These are phyloP conservation scores for Bathelium albidoporum DNA, from an alignment of 495 filamentous ascomycete species.

Conservation along the genomic window DNA sequence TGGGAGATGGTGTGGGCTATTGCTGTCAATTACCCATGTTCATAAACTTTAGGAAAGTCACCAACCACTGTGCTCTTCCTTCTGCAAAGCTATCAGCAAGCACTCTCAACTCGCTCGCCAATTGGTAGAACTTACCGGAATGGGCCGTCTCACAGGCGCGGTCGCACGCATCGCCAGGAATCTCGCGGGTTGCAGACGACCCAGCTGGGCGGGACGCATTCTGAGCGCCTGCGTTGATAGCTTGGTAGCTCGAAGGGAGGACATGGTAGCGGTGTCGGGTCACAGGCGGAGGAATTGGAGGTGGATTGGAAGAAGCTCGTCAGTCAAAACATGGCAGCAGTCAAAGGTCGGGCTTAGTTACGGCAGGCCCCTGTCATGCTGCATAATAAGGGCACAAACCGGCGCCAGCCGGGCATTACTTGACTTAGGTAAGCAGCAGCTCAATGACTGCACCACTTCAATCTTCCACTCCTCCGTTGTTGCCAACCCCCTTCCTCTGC, in stretches of 20 bases:
- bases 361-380: no score
- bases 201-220: constrained; percentile 9
- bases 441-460: constrained; percentile 14
- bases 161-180: constrained; percentile 46
- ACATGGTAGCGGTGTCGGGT: background rate
- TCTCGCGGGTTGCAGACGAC: constrained; percentile 25
- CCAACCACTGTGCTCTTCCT: constrained; percentile 37
- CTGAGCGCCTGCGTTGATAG: background rate
- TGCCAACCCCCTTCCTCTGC: background rate
- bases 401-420: constrained; percentile 7
- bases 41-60: background rate
- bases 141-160: constrained; percentile 52
- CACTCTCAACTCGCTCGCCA: background rate
- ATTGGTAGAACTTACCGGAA: constrained; percentile 58
- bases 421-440: no score
- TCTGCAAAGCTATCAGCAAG: constrained; percentile 25
- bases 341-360: background rate
- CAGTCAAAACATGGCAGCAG: background rate
- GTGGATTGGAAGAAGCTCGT: constrained; percentile 8
- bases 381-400: background rate
- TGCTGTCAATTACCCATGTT: constrained; percentile 5
- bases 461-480: constrained; percentile 16
- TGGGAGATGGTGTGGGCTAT: constrained; percentile 96
- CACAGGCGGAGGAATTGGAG: background rate
- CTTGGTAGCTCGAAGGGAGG: constrained; percentile 1